These are phyloP conservation scores for Vigna angularis DNA, from an alignment of 306 rosid genomes.

Conservation along the genomic window DNA sequence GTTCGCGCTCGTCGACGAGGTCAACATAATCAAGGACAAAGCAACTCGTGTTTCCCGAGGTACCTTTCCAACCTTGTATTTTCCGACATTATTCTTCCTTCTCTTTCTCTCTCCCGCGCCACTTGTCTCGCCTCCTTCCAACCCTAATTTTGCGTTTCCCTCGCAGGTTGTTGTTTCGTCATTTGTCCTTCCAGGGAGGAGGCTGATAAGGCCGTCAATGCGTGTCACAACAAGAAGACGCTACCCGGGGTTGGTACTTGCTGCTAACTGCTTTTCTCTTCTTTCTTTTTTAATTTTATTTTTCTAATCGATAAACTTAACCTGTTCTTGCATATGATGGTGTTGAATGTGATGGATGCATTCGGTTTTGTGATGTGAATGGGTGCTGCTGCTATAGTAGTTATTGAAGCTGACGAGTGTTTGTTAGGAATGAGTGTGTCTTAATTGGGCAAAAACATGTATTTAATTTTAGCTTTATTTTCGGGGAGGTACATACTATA, in stretches of 20 bases:
- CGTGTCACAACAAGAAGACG: slow-evolving; percentile 92
- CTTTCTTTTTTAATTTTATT: too few relatives aligned
- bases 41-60: slow-evolving; percentile 93
- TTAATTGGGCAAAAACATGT: slow-evolving; percentile 39
- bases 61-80: slow-evolving; percentile 42
- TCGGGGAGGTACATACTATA: slow-evolving; percentile 32
- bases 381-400: slow-evolving; percentile 16
- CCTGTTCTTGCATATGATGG: neutral
- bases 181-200: slow-evolving; percentile 93
- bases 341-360: slow-evolving; percentile 13
- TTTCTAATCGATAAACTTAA: too few relatives aligned
- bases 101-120: neutral
- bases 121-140: slow-evolving; percentile 3
- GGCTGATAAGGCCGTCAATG: slow-evolving; percentile 97
- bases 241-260: slow-evolving; percentile 70
- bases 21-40: slow-evolving; percentile 99
- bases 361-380: slow-evolving; percentile 21
- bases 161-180: slow-evolving; percentile 89
- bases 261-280: neutral
- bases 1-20: slow-evolving; percentile 88
- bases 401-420: slow-evolving; percentile 37
- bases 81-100: neutral
- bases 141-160: slow-evolving; percentile 50
- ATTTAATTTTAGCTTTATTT: slow-evolving; percentile 40
- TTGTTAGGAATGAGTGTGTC: slow-evolving; percentile 24